phyloP scores from a whole-genome alignment of 2,329 filamentous ascomycete species.

The Rhinocladiella similis region DNA sequence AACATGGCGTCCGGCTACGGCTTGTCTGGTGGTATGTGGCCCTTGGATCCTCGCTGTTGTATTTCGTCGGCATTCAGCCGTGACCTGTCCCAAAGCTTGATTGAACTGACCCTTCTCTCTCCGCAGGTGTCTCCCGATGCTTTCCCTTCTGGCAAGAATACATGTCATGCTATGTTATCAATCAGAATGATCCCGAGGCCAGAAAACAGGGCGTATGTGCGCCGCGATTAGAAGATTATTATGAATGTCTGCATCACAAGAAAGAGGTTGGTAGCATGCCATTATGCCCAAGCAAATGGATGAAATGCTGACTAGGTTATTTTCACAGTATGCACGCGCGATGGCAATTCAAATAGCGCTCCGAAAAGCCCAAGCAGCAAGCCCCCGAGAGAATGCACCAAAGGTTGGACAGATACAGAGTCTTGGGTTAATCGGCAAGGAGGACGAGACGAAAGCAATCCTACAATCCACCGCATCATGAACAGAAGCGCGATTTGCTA shows the following conservation, averaged over 20 bases:
- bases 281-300: not conserved
- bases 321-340: constrained; percentile 71
- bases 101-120: constrained; percentile 8
- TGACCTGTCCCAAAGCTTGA: not conserved
- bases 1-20: constrained; percentile 54
- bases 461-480: constrained; percentile 4
- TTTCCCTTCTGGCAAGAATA: constrained; percentile 99
- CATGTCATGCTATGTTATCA: constrained; percentile 96
- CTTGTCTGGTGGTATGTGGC: constrained; percentile 54
- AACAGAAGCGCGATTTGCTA: not conserved
- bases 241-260: constrained; percentile 97
- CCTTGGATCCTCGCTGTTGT: not conserved
- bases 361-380: constrained; percentile 73
- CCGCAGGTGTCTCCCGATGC: constrained; percentile 72
- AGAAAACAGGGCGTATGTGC: constrained; percentile 85
- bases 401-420: constrained; percentile 84
- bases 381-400: constrained; percentile 76
- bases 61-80: not conserved
- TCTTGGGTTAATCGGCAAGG: constrained; percentile 78
- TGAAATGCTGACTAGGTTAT: constrained; percentile 7
- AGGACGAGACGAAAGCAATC: constrained; percentile 67
- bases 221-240: constrained; percentile 89
- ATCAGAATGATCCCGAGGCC: constrained; percentile 75
- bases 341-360: constrained; percentile 80
- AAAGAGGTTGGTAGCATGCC: constrained; percentile 74